These are phyloP conservation scores for Centella asiatica DNA, from an alignment of 129 eudicot genomes.

Conservation along the genomic window DNA sequence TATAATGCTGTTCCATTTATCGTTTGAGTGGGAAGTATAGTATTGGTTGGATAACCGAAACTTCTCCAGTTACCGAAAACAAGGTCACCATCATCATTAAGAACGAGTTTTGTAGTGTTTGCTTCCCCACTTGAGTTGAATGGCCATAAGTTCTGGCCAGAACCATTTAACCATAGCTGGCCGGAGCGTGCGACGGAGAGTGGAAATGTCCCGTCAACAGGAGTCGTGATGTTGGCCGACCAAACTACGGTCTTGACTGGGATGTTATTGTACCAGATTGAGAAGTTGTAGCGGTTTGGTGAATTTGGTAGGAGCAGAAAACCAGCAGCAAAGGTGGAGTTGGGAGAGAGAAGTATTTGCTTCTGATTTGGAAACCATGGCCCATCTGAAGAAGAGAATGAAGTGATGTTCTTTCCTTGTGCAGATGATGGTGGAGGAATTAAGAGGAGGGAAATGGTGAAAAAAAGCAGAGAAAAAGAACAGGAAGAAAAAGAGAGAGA, in stretches of 20 bases:
- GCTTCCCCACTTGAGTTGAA: conserved; percentile 16
- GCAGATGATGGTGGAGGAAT: conserved; percentile 9
- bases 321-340: conserved; percentile 72
- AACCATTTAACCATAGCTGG: conserved; percentile 39
- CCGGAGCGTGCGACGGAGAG: conserved; percentile 45
- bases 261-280: conserved; percentile 49
- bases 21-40: conserved; percentile 47
- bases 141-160: conserved; percentile 29
- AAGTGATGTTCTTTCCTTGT: conserved; percentile 18
- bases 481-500: conserved; percentile 4
- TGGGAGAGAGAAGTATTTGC: conserved; percentile 47
- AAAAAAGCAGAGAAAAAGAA: conserved; percentile 13
- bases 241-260: conserved; percentile 31
- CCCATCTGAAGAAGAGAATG: conserved; percentile 28
- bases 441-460: conserved; percentile 21
- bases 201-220: conserved; percentile 34
- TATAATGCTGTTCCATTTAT: conserved; percentile 29
- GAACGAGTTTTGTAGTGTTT: conserved; percentile 23
- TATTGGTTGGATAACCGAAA: conserved; percentile 52
- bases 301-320: conserved; percentile 30
- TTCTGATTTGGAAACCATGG: conserved; percentile 69
- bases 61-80: conserved; percentile 53
- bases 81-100: conserved; percentile 42
- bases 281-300: conserved; percentile 41
- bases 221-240: conserved; percentile 47